A percentile compares a stretch with the other conserved stretches of the same genome.
Conservation (phyloP, 495 filamentous ascomycete genomes). For the Oleoguttula mirabilis region DNA sequence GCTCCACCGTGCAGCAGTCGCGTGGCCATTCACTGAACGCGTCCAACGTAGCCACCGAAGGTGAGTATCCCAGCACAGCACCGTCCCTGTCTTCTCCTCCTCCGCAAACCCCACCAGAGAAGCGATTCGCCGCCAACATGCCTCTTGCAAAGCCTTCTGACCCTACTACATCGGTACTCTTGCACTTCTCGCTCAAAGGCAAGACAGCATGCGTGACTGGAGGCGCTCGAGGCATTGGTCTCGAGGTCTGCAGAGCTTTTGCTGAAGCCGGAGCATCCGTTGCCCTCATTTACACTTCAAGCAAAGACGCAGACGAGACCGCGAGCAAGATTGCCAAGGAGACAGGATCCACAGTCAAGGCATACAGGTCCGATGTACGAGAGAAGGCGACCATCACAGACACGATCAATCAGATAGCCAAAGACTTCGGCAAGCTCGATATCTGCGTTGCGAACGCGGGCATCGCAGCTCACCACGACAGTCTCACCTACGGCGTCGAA, state of each 20-base stretch:
- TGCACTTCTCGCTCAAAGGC: slow-evolving; percentile 11
- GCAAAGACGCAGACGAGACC: slow-evolving; percentile 2
- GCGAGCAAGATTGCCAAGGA: background rate
- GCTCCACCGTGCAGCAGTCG: too few relatives aligned
- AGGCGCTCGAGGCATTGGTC: slow-evolving; percentile 9
- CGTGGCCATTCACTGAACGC: too few relatives aligned
- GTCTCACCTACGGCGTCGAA: background rate
- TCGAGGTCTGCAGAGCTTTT: background rate
- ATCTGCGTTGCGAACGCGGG: slow-evolving; percentile 1
- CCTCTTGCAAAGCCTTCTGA: slow-evolving; percentile 4
- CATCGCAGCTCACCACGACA: background rate
- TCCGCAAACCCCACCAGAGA: too few relatives aligned
- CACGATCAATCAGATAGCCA: slow-evolving; percentile 4
- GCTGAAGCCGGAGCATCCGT: slow-evolving; percentile 13
- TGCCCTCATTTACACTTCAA: slow-evolving; percentile 6
- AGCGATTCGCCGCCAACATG: slow-evolving; percentile 2
- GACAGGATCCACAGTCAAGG: background rate
- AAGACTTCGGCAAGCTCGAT: slow-evolving; percentile 9
- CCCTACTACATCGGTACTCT: slow-evolving; percentile 1
- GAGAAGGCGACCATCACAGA: background rate
- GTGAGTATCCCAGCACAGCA: too few relatives aligned
- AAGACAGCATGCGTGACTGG: slow-evolving; percentile 10
- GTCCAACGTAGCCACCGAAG: too few relatives aligned
- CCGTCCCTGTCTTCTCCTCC: too few relatives aligned
- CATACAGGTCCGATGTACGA: slow-evolving; percentile 2